Percentiles rank a stretch among this genome's conserved stretches.
Evolutionary conservation across 1,139 yeast species (phyloP).

Genomic region (Schizosaccharomyces versatilis): DNA sequence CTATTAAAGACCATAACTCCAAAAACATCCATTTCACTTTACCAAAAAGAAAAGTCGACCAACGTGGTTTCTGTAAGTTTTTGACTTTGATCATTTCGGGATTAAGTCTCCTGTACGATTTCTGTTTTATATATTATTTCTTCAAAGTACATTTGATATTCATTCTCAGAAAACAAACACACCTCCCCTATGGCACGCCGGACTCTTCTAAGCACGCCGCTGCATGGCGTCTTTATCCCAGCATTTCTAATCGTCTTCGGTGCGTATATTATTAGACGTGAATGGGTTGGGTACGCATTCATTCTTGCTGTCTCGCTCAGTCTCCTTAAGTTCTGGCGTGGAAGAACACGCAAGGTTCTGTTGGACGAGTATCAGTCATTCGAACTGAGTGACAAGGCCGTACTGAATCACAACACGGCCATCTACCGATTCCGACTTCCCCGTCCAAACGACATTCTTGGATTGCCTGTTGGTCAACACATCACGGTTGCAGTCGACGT

Average conservation of each 20-base stretch:
- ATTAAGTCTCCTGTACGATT: too few species aligned
- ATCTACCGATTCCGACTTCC: conserved; percentile 61
- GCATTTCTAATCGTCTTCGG: conserved; percentile 18
- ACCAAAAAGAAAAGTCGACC: too few species aligned
- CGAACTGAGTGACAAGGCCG: conserved; percentile 61
- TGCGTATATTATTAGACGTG: conserved; percentile 15
- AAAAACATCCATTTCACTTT: too few species aligned
- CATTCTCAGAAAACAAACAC: too few species aligned
- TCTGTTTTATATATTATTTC: too few species aligned
- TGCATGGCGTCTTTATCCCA: conserved; percentile 20
- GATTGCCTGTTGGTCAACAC: conserved; percentile 77
- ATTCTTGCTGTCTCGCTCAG: conserved; percentile 15
- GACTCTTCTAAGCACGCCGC: conserved; percentile 4
- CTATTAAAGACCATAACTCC: too few species aligned
- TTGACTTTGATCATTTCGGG: too few species aligned
- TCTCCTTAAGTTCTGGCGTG: conserved; percentile 17
- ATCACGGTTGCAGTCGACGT: conserved; percentile 44
- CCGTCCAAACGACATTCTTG: conserved; percentile 47
- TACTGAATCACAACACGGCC: conserved; percentile 63
- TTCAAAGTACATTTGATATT: too few species aligned
- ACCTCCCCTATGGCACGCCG: conserved; percentile 1
- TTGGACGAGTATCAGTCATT: conserved; percentile 54
- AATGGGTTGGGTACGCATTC: conserved; percentile 16
- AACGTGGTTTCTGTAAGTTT: too few species aligned
- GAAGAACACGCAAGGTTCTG: conserved; percentile 28